Percentiles rank a stretch among this genome's conserved stretches.
phyloP scores from a whole-genome alignment of 2,329 filamentous ascomycete species.

The Penicillium sp. region DNA sequence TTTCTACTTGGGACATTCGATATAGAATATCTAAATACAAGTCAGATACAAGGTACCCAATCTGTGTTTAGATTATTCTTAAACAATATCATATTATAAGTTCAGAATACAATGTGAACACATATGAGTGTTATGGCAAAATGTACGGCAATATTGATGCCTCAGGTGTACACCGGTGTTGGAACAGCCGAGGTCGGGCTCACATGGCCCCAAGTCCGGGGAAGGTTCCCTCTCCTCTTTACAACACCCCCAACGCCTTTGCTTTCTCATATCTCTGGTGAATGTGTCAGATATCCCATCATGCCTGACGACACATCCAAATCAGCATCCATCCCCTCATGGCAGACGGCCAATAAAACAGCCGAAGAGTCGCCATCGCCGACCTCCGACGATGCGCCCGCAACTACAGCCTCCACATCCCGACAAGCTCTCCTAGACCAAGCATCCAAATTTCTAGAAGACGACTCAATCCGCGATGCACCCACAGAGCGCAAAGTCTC shows the following conservation, averaged over 20 bases:
- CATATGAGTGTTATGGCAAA: not conserved
- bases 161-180: constrained; percentile 9
- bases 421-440: constrained; percentile 57
- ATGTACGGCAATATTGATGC: not conserved
- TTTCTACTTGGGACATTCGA: not conserved
- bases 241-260: not conserved
- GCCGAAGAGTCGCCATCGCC: constrained; percentile 35
- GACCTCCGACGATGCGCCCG: constrained; percentile 28
- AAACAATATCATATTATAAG: not conserved
- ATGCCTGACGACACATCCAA: constrained; percentile 41
- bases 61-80: too few relatives aligned
- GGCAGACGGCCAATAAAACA: constrained; percentile 34
- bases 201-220: constrained; percentile 29
- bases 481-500: constrained; percentile 69
- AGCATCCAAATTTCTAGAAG: constrained; percentile 72
- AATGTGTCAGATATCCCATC: not conserved
- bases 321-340: constrained; percentile 39
- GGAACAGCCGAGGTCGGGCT: constrained; percentile 30
- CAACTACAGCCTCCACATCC: constrained; percentile 16
- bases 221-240: constrained; percentile 15
- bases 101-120: not conserved
- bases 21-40: not conserved
- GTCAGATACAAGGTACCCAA: not conserved
- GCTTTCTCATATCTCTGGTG: not conserved
- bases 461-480: constrained; percentile 69